phyloP scores from a whole-genome alignment of 257 asterid genomes.

The Gynochthodes officinalis region DNA sequence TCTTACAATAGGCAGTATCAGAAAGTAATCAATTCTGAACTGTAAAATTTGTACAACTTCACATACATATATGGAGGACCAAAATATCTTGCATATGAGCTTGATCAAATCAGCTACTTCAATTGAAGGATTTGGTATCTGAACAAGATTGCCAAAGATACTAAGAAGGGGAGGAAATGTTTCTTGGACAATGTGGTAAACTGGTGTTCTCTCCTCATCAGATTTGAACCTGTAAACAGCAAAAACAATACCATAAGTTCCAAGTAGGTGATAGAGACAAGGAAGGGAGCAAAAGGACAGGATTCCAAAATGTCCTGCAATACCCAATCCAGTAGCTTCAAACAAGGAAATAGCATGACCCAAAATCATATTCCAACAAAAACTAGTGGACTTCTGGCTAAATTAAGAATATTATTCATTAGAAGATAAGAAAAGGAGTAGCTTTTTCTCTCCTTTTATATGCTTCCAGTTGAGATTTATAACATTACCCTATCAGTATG shows the following conservation, averaged over 20 bases:
- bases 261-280: background rate
- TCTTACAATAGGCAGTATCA: background rate
- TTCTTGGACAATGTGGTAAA: constrained; percentile 81
- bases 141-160: constrained; percentile 78
- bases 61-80: constrained; percentile 96
- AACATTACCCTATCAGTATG: background rate
- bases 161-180: constrained; percentile 84
- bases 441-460: background rate
- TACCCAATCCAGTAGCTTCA: background rate
- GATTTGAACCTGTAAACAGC: constrained; percentile 80
- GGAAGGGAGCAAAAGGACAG: background rate
- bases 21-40: background rate
- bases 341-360: background rate
- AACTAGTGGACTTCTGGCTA: background rate
- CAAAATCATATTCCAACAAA: background rate
- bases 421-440: background rate
- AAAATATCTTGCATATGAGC: constrained; percentile 94
- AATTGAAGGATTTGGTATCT: constrained; percentile 68
- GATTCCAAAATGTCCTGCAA: background rate
- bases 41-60: background rate
- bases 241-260: constrained; percentile 18
- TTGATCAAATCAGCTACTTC: constrained; percentile 95
- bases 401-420: background rate
- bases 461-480: background rate
- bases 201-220: constrained; percentile 91